Conservation (phyloP, 2,329 filamentous ascomycete genomes). For the Aspergillus calidoustus region DNA sequence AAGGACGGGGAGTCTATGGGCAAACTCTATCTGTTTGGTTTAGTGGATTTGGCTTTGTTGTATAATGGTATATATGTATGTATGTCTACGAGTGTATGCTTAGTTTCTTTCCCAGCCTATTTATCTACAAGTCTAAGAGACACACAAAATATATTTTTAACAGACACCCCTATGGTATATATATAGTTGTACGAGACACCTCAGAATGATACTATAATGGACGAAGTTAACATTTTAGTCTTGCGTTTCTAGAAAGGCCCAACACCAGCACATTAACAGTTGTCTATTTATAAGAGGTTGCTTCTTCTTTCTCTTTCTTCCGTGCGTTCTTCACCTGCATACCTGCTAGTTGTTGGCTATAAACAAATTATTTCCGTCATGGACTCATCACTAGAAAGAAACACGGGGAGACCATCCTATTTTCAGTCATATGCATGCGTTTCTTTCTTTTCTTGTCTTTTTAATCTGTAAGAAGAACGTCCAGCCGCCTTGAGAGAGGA, state of each 20-base stretch:
- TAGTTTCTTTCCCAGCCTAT: background rate
- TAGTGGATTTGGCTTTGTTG: background rate
- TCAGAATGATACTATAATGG: background rate
- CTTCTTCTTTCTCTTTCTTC: background rate
- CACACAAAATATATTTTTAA: background rate
- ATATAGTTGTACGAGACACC: background rate
- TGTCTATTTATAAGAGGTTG: background rate
- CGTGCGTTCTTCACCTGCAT: slow-evolving; percentile 3
- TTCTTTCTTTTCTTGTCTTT: slow-evolving; percentile 21
- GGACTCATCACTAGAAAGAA: slow-evolving; percentile 20
- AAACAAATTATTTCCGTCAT: slow-evolving; percentile 21
- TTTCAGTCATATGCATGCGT: slow-evolving; percentile 13
- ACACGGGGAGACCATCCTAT: slow-evolving; percentile 14
- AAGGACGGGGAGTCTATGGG: too few species aligned
- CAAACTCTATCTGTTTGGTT: background rate
- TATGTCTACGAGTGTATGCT: slow-evolving; percentile 13
- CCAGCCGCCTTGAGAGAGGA: slow-evolving; percentile 4
- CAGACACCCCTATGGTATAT: background rate
- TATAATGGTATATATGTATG: slow-evolving; percentile 3
- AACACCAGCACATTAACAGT: background rate
- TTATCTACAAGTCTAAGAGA: background rate
- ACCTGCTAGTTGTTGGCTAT: slow-evolving; percentile 13
- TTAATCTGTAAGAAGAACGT: slow-evolving; percentile 13
- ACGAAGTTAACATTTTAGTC: background rate
- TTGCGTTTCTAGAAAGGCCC: background rate